Conservation (phyloP, 108 stramenopile genomes). For the Nitzschia inconspicua region DNA sequence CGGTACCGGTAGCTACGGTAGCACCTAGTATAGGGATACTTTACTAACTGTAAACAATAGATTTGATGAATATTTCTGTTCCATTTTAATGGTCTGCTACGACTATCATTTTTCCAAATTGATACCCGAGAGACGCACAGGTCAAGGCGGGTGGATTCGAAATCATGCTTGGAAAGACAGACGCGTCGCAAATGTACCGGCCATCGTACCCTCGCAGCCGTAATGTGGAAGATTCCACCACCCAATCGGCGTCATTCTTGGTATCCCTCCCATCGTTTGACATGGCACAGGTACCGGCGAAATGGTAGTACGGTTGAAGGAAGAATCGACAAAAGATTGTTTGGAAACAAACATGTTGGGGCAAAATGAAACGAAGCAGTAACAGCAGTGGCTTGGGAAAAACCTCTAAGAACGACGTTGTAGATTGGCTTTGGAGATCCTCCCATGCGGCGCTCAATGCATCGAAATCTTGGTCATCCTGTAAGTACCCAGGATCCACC, state of each 20-base stretch:
- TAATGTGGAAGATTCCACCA: slow-evolving; percentile 49
- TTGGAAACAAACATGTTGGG: slow-evolving; percentile 17
- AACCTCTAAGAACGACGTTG: neutral
- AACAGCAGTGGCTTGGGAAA: slow-evolving; percentile 14
- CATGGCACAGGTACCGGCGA: slow-evolving; percentile 73
- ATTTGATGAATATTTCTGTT: no score
- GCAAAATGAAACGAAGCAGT: neutral
- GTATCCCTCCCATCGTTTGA: neutral
- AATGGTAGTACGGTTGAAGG: slow-evolving; percentile 75
- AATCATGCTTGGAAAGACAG: slow-evolving; percentile 52
- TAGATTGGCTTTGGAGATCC: neutral
- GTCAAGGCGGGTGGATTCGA: slow-evolving; percentile 72
- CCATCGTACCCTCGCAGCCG: slow-evolving; percentile 36
- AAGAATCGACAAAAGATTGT: slow-evolving; percentile 41
- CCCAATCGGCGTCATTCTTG: slow-evolving; percentile 27
- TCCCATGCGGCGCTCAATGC: slow-evolving; percentile 36
- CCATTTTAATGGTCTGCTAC: no score
- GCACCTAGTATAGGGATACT: no score
- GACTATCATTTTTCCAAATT: slow-evolving; percentile 11
- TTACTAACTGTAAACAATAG: no score
- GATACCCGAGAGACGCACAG: slow-evolving; percentile 64
- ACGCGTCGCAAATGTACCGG: slow-evolving; percentile 70
- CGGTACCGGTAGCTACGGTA: no score
- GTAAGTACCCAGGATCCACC: slow-evolving; percentile 54
- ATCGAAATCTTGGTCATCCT: slow-evolving; percentile 39